phyloP scores from a whole-genome alignment of 371 early-diverging fungal genomes.

The Syncephalis plumigaleata region DNA sequence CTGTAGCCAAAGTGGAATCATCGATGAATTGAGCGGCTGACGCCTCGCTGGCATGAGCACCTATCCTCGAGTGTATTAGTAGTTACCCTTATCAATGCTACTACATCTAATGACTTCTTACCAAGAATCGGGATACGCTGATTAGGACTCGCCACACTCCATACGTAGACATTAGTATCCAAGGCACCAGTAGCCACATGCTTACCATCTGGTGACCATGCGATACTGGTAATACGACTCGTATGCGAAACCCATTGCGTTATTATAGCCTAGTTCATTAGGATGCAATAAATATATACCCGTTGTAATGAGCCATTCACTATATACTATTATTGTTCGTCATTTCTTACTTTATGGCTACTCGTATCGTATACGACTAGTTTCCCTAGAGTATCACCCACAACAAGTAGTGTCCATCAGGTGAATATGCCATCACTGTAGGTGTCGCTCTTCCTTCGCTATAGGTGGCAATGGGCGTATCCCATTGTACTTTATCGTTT shows the following conservation, averaged over 20 bases:
- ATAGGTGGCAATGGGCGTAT: conserved; percentile 25
- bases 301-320: background rate
- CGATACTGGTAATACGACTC: conserved; percentile 60
- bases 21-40: conserved; percentile 50
- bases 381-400: conserved; percentile 66
- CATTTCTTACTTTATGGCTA: conserved; percentile 18
- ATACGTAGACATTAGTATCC: conserved; percentile 81
- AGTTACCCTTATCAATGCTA: background rate
- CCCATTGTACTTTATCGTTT: conserved; percentile 6
- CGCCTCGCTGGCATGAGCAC: conserved; percentile 72
- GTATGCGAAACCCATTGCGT: conserved; percentile 82
- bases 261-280: conserved; percentile 17
- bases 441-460: conserved; percentile 24
- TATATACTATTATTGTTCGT: conserved; percentile 2
- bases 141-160: conserved; percentile 65
- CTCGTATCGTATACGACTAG: conserved; percentile 52
- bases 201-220: conserved; percentile 59
- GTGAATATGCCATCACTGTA: conserved; percentile 59
- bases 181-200: conserved; percentile 68
- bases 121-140: conserved; percentile 57
- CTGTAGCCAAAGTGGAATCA: conserved; percentile 39
- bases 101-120: conserved; percentile 1
- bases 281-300: background rate
- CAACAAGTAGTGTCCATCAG: conserved; percentile 53
- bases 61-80: background rate